Conservation (phyloP, 2,329 filamentous ascomycete species). For the Fusarium nanum region DNA sequence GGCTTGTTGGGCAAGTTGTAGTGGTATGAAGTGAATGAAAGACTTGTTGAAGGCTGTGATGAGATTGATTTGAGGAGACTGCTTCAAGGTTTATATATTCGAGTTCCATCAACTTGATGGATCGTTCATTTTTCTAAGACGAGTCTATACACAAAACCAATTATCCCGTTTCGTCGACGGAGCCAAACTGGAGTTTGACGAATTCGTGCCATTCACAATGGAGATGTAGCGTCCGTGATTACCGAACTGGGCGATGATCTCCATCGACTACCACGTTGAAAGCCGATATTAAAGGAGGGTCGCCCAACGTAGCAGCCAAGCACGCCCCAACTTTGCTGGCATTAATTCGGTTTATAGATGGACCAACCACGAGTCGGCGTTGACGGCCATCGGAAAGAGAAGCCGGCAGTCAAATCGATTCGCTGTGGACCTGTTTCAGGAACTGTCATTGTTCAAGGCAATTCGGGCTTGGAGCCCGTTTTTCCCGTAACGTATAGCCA, state of each 20-base stretch:
- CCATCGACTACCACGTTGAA: constrained; percentile 6
- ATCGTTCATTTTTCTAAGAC: background rate
- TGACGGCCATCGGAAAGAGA: constrained; percentile 25
- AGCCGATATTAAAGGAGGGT: constrained; percentile 23
- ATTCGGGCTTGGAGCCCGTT: constrained; percentile 15
- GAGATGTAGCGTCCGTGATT: constrained; percentile 29
- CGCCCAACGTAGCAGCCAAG: constrained; percentile 18
- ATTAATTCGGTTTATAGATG: constrained; percentile 8
- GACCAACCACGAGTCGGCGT: background rate
- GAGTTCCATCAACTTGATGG: background rate
- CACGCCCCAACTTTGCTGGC: constrained; percentile 9
- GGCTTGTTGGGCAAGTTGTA: background rate
- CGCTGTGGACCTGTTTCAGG: constrained; percentile 22
- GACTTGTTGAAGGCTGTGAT: constrained; percentile 14
- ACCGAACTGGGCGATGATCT: constrained; percentile 17
- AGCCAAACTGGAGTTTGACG: constrained; percentile 23
- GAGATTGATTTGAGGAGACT: background rate
- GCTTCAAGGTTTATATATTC: constrained; percentile 20
- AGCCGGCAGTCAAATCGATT: constrained; percentile 26
- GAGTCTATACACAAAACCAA: constrained; percentile 13
- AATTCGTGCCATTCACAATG: constrained; percentile 28
- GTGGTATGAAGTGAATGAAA: constrained; percentile 1
- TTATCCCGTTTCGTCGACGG: constrained; percentile 30
- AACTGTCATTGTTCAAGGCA: constrained; percentile 10
- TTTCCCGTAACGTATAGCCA: constrained; percentile 12